Evolutionary conservation across 495 filamentous ascomycete species (phyloP).

Genomic region (Neurospora sp.): DNA sequence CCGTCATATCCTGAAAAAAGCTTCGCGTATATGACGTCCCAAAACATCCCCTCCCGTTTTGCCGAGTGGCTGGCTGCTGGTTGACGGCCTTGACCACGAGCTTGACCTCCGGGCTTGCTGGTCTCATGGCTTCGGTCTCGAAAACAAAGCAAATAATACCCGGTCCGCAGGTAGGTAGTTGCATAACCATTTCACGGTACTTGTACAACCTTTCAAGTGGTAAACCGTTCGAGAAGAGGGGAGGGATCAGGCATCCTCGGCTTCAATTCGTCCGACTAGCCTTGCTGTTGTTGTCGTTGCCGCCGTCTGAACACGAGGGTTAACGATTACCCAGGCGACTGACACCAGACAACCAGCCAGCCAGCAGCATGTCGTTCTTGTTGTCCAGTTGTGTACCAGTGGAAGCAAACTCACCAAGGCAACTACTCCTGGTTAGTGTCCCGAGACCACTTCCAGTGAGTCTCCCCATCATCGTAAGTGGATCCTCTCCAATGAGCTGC

Average conservation of each 20-base stretch:
- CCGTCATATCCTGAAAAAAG: neutral
- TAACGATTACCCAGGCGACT: too few relatives aligned
- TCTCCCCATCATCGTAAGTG: neutral
- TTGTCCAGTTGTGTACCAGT: neutral
- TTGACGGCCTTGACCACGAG: neutral
- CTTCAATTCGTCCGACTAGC: neutral
- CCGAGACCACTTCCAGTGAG: neutral
- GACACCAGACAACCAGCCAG: neutral
- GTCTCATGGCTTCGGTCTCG: neutral
- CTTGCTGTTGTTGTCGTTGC: neutral
- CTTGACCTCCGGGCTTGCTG: neutral
- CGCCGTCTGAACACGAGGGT: too few relatives aligned
- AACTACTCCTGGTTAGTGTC: neutral
- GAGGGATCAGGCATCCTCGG: neutral
- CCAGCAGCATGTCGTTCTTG: neutral
- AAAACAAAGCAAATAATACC: neutral
- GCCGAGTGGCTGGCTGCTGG: neutral
- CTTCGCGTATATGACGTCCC: neutral
- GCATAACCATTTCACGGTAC: neutral
- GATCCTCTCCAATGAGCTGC: neutral
- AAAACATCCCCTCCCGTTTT: neutral
- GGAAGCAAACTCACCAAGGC: neutral
- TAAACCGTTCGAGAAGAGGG: neutral
- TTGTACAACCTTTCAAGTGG: neutral
- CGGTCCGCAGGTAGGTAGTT: neutral